phyloP scores from a whole-genome alignment of 73 alveolate genomes.

The Stentor coeruleus region DNA sequence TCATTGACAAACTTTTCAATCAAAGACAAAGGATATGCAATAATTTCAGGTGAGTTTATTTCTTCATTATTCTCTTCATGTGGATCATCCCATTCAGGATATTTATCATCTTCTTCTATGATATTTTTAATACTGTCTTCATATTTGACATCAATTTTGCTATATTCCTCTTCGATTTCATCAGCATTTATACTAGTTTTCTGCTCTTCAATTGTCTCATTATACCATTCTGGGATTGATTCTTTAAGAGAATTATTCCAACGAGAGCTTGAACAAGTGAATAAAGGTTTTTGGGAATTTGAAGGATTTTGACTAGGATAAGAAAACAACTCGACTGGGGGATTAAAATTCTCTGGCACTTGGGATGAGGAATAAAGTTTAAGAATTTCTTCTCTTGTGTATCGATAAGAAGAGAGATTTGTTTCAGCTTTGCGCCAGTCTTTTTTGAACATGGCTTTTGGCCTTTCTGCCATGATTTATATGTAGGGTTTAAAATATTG shows the following conservation, averaged over 20 bases:
- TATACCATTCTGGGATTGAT: not conserved
- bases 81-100: conserved; percentile 22
- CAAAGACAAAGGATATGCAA: not conserved
- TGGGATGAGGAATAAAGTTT: not conserved
- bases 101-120: conserved; percentile 13
- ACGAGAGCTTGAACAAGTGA: no score
- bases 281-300: not conserved
- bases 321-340: not conserved
- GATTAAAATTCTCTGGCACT: not conserved
- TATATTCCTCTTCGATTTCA: conserved; percentile 12
- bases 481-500: no score
- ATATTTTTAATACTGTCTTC: not conserved
- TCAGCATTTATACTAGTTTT: not conserved
- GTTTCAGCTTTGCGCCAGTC: not conserved
- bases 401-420: not conserved
- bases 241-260: not conserved
- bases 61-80: not conserved
- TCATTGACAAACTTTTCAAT: not conserved
- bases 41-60: not conserved
- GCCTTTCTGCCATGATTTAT: no score
- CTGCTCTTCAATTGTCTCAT: not conserved
- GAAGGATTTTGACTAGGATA: not conserved
- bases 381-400: conserved; percentile 13
- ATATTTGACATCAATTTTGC: not conserved
- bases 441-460: no score